phyloP scores from a whole-genome alignment of 2,329 filamentous ascomycete species.

The Trichoderma aggressivum region DNA sequence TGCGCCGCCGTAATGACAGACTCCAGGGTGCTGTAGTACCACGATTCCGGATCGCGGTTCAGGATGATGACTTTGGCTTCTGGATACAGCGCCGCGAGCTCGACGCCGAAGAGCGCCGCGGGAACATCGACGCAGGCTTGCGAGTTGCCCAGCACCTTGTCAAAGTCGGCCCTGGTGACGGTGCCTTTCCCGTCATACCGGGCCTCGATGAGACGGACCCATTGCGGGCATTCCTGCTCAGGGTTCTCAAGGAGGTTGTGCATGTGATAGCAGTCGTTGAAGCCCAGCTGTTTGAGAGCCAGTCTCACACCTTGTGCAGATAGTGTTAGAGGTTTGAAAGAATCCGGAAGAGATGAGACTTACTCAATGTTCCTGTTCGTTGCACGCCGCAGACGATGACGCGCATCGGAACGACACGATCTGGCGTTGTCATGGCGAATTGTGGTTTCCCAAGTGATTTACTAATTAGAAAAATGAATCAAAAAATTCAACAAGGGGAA shows the following conservation, averaged over 20 bases:
- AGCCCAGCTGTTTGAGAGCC: conserved; percentile 35
- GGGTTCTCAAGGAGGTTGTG: conserved; percentile 29
- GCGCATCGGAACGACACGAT: conserved; percentile 37
- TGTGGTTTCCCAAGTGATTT: neutral
- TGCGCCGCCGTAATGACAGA: conserved; percentile 24
- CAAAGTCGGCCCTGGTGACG: conserved; percentile 42
- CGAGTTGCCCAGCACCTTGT: conserved; percentile 43
- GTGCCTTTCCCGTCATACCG: conserved; percentile 32
- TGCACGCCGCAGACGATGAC: conserved; percentile 40
- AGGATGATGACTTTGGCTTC: conserved; percentile 40
- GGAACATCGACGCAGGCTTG: conserved; percentile 56
- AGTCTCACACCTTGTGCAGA: conserved; percentile 31
- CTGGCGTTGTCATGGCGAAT: conserved; percentile 19
- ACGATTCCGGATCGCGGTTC: conserved; percentile 38
- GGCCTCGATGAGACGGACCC: conserved; percentile 33
- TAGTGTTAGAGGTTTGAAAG: neutral
- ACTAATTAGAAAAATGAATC: no score
- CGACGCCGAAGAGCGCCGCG: conserved; percentile 47
- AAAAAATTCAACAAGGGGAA: neutral
- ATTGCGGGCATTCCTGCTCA: conserved; percentile 26
- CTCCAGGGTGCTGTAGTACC: conserved; percentile 34
- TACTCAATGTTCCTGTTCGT: conserved; percentile 39
- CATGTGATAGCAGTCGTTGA: conserved; percentile 39
- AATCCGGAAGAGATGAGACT: neutral
- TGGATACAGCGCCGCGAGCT: conserved; percentile 34